Conservation (phyloP, 2,329 filamentous ascomycete genomes). For the Aspergillus sp. region DNA sequence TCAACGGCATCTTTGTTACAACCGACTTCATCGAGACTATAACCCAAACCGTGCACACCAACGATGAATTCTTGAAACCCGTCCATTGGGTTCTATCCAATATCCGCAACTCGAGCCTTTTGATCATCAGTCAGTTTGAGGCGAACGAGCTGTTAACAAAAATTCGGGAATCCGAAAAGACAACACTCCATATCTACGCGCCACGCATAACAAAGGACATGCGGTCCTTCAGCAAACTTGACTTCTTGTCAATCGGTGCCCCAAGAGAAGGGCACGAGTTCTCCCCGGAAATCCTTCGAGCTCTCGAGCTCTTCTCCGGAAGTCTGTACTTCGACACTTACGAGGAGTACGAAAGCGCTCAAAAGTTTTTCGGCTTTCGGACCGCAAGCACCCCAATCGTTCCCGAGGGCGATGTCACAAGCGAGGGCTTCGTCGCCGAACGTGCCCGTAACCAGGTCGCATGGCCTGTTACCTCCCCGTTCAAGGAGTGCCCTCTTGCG, state of each 20-base stretch:
- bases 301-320: conserved; percentile 69
- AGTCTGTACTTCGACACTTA: conserved; percentile 65
- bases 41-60: conserved; percentile 34
- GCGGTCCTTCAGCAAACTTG: conserved; percentile 50
- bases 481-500: conserved; percentile 43
- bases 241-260: conserved; percentile 45
- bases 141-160: conserved; percentile 55
- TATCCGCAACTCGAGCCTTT: conserved; percentile 31
- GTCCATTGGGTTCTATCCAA: conserved; percentile 61
- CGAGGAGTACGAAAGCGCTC: conserved; percentile 54
- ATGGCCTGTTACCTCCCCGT: conserved; percentile 33
- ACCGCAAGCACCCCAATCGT: conserved; percentile 37
- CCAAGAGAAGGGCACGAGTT: not conserved
- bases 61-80: conserved; percentile 56
- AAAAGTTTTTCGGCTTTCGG: conserved; percentile 28
- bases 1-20: conserved; percentile 5
- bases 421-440: conserved; percentile 36
- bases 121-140: conserved; percentile 66
- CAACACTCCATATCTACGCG: conserved; percentile 57
- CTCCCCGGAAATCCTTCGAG: conserved; percentile 27
- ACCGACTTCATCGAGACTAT: conserved; percentile 13
- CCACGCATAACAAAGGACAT: conserved; percentile 47
- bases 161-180: conserved; percentile 42
- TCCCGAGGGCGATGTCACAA: conserved; percentile 20
- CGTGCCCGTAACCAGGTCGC: conserved; percentile 24